Conservation (phyloP, 495 filamentous ascomycete species). For the Talaromyces stipitatus region DNA sequence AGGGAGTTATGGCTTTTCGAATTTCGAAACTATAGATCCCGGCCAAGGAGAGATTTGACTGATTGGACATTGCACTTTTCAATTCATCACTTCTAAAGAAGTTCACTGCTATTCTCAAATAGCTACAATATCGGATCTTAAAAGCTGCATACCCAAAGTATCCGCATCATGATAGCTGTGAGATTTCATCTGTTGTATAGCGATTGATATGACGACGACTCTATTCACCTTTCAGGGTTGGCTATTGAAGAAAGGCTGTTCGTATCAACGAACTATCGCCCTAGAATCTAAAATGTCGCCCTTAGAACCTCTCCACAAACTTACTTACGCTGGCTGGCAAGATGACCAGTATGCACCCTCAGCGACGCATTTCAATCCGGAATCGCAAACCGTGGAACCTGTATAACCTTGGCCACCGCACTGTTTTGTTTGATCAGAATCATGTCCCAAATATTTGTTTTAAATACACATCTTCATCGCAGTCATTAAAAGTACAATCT, state of each 20-base stretch:
- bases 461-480: background rate
- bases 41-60: background rate
- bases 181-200: background rate
- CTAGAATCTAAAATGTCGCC: background rate
- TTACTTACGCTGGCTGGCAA: background rate
- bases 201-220: background rate
- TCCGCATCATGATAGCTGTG: background rate
- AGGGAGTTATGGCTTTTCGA: no score
- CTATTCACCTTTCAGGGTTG: background rate
- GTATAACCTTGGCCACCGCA: conserved; percentile 2
- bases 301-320: background rate
- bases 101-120: background rate
- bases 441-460: background rate
- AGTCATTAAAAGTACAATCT: background rate
- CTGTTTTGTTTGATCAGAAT: background rate
- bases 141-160: background rate
- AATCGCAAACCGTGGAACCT: background rate
- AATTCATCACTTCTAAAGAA: background rate
- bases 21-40: no score
- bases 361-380: background rate
- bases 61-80: background rate
- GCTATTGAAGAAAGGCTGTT: background rate
- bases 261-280: background rate
- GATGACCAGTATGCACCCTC: conserved; percentile 4
- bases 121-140: background rate